These are phyloP conservation scores for Hypoxylon rickii DNA, from an alignment of 495 filamentous ascomycete species.

Conservation along the genomic window DNA sequence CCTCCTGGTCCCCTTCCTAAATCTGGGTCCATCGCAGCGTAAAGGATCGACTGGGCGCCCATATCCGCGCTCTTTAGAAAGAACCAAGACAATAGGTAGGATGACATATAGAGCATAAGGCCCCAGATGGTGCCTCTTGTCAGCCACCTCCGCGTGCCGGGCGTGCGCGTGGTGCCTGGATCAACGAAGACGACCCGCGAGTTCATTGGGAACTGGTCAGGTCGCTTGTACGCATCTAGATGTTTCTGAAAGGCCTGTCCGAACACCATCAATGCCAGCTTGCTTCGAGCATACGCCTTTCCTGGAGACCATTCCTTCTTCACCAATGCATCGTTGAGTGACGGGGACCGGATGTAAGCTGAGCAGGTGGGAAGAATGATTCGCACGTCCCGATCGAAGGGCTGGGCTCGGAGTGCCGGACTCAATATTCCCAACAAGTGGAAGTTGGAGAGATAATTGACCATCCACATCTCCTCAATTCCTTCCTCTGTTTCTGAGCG, in stretches of 20 bases:
- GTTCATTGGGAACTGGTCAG: conserved; percentile 80
- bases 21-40: conserved; percentile 79
- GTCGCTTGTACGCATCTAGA: conserved; percentile 76
- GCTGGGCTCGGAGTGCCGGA: conserved; percentile 86
- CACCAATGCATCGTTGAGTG: conserved; percentile 51
- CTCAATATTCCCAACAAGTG: conserved; percentile 89
- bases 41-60: conserved; percentile 85
- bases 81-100: conserved; percentile 83
- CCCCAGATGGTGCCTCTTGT: conserved; percentile 84
- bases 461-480: conserved; percentile 85
- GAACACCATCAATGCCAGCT: conserved; percentile 87
- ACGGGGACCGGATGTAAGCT: conserved; percentile 74
- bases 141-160: conserved; percentile 84
- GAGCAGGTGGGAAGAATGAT: conserved; percentile 86
- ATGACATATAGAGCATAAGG: conserved; percentile 73
- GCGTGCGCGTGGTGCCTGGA: conserved; percentile 81
- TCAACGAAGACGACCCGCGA: conserved; percentile 82
- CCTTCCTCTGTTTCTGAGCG: conserved; percentile 69
- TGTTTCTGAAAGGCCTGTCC: conserved; percentile 88
- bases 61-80: conserved; percentile 79
- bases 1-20: conserved; percentile 67
- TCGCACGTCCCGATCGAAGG: conserved; percentile 88
- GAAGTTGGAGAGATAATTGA: conserved; percentile 96
- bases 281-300: conserved; percentile 78
- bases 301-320: conserved; percentile 55